Evolutionary conservation across 192 early-diverging fungal species (phyloP), one percentile per base, ranked within the genome.

Genomic region (Umbelopsis vinacea): DNA sequence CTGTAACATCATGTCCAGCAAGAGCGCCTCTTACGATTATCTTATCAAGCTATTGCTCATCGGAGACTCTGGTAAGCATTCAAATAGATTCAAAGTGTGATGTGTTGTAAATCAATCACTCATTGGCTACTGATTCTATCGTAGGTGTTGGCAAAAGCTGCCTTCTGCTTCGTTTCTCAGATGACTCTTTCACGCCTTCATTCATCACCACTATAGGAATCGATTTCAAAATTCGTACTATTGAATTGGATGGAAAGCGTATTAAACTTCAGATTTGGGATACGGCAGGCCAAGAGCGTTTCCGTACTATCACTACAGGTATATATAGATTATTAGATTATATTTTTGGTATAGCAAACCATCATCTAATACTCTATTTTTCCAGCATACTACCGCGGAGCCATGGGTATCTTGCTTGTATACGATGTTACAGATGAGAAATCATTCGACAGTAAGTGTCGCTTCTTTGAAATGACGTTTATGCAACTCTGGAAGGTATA

Each of bases 251-350:
- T 76, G 96, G 95, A 70, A 98, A 98, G 89, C 91, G 95, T 70
- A 96, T 98, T 79, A 98, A 98, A 84, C 89, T 98, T 60, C 96
- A 98, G 84, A 98, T 98, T 74, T 98, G 96, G 96, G 96, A 98
- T 81, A 98, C 95, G 8, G 96, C 96, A 33, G 96, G 96, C 35
- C 96, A 98, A 84, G 96, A 98, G 82, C 92, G 96, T 68, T 98
- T 97, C 86, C 91, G 96, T 75, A 98, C 96, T 40, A 98, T 98
- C 69, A 98, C 96, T 7, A 98, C 96, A 23, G 93, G 93, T 94
- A 83, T 40, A 67, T 70, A 21, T 19, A 17, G 6, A 29, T 6
- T 12, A 14, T 63, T 19, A 14, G 26, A 29, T 4, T 33, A 19
- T 35, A 26, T 35, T 15, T 3, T 26, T 1, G 5, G 11, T 43